Evolutionary conservation across 2,329 filamentous ascomycete genomes (phyloP).

Genomic region (Trichoderma cornu-damae): DNA sequence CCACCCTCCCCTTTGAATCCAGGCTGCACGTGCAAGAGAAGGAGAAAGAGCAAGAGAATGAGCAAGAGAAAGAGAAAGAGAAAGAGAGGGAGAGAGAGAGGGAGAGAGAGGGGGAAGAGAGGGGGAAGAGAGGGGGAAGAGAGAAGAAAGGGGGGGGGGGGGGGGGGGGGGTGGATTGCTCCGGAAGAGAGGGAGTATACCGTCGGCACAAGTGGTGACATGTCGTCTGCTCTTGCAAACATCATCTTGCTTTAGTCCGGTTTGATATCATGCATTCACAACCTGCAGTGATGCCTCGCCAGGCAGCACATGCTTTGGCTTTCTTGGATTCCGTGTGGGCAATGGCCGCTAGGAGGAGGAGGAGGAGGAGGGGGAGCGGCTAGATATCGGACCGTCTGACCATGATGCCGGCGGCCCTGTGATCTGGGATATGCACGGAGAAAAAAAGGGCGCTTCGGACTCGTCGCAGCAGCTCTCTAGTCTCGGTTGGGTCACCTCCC

Average conservation of each 20-base stretch:
- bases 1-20: background rate
- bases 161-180: background rate
- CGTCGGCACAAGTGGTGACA: background rate
- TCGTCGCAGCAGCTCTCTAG: constrained; percentile 26
- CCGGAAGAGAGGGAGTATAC: background rate
- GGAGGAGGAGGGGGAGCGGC: background rate
- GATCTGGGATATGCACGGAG: constrained; percentile 18
- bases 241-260: background rate
- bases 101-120: no score
- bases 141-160: no score
- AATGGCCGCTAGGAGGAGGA: background rate
- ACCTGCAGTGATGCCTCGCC: background rate
- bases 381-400: constrained; percentile 1
- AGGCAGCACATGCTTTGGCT: background rate
- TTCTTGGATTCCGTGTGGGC: background rate
- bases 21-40: background rate
- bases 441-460: constrained; percentile 12
- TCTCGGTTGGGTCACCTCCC: constrained; percentile 27
- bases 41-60: no score
- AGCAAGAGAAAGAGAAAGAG: no score
- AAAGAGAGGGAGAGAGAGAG: no score
- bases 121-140: no score
- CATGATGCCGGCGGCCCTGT: background rate
- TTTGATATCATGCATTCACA: background rate
- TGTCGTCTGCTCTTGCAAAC: background rate